These are phyloP conservation scores for Dichomitus squalens DNA, from an alignment of 1,284 basidiomycete species.

Conservation along the genomic window DNA sequence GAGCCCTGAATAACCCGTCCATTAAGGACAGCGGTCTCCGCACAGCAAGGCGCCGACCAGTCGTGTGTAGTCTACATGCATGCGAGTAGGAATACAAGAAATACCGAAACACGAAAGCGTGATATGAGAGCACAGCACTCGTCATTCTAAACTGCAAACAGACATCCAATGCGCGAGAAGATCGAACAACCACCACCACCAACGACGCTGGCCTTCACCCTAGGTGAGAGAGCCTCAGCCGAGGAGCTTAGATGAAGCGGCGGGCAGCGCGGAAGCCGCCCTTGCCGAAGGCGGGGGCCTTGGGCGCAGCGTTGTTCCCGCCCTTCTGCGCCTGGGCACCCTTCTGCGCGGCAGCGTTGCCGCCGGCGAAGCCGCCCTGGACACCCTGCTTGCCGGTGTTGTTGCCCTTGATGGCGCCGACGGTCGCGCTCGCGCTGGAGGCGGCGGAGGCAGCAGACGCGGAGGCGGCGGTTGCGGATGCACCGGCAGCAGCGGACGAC, in stretches of 20 bases:
- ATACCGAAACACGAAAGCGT: constrained; percentile 4
- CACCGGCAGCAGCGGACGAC: background rate
- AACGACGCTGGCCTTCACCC: too few species aligned
- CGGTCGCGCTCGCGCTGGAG: constrained; percentile 15
- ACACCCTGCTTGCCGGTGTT: constrained; percentile 24
- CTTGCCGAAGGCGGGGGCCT: background rate
- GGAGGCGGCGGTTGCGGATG: constrained; percentile 13
- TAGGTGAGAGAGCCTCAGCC: too few species aligned
- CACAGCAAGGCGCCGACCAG: constrained; percentile 25
- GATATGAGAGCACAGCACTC: constrained; percentile 5
- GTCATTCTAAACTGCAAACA: background rate
- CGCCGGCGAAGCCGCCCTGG: constrained; percentile 21
- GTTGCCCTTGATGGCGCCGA: constrained; percentile 21
- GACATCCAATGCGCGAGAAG: background rate
- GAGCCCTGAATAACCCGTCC: constrained; percentile 14
- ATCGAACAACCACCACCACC: background rate
- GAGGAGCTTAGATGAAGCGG: too few species aligned
- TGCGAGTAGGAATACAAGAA: constrained; percentile 13
- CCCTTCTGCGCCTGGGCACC: background rate
- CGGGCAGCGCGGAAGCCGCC: background rate
- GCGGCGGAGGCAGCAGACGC: constrained; percentile 17
- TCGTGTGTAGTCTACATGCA: constrained; percentile 16
- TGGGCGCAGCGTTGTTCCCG: constrained; percentile 6
- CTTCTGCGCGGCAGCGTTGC: background rate
- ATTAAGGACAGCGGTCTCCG: constrained; percentile 21